A percentile compares a stretch with the other conserved stretches of the same genome.
phyloP scores from a whole-genome alignment of 1,139 yeast species.

The Geotrichum bryndzae region DNA sequence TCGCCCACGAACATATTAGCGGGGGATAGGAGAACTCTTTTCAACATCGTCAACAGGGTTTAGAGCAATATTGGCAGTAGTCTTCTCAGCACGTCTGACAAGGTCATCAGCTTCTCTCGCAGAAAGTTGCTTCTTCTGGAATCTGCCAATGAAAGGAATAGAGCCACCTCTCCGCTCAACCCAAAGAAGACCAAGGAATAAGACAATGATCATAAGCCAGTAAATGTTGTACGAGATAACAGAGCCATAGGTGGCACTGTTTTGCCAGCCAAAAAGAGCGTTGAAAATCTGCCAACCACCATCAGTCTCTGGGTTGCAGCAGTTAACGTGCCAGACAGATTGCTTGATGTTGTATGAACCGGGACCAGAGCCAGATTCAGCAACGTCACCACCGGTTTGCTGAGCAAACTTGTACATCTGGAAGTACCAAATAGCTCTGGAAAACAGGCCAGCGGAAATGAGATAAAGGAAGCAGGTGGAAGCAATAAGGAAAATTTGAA shows the following conservation, averaged over 20 bases:
- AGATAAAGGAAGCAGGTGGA: conserved; percentile 84
- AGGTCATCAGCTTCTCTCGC: conserved; percentile 30
- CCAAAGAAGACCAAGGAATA: conserved; percentile 46
- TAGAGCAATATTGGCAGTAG: conserved; percentile 20
- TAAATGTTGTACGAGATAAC: conserved; percentile 69
- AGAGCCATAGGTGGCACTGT: conserved; percentile 90
- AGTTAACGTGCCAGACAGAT: conserved; percentile 92
- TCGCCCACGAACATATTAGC: neutral
- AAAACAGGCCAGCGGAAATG: conserved; percentile 83
- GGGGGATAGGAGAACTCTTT: conserved; percentile 1
- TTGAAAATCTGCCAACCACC: conserved; percentile 92
- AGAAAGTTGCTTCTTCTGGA: conserved; percentile 26
- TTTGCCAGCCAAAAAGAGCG: conserved; percentile 93
- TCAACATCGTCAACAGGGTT: conserved; percentile 4
- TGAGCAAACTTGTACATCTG: conserved; percentile 62
- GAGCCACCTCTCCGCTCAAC: conserved; percentile 48
- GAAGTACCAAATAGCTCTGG: conserved; percentile 86
- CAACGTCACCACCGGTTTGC: conserved; percentile 79
- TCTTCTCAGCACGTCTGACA: conserved; percentile 30
- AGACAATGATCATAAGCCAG: conserved; percentile 60
- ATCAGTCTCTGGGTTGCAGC: conserved; percentile 86
- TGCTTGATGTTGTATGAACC: conserved; percentile 82
- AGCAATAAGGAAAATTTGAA: conserved; percentile 71
- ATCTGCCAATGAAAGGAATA: conserved; percentile 27
- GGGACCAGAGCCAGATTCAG: conserved; percentile 88